Evolutionary conservation across 306 rosid genomes (phyloP).

Genomic region (Vigna angularis): DNA sequence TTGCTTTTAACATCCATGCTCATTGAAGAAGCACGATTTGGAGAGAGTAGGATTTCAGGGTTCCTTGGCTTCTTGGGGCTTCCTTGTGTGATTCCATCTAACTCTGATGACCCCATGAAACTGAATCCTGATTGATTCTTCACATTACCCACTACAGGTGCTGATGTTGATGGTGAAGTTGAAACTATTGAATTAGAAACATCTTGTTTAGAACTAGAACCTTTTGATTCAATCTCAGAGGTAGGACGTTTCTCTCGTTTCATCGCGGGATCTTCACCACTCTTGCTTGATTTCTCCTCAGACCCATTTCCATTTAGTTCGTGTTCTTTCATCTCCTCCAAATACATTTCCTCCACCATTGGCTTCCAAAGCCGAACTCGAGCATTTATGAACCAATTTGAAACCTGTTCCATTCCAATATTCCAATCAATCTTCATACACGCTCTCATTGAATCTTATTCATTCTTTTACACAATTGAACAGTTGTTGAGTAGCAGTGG

Average conservation of each 20-base stretch:
- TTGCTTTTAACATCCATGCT: conserved; percentile 61
- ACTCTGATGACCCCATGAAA: conserved; percentile 82
- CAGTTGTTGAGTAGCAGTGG: neutral
- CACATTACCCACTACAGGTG: conserved; percentile 56
- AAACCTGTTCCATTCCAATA: conserved; percentile 61
- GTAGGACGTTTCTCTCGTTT: conserved; percentile 54
- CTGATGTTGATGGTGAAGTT: conserved; percentile 58
- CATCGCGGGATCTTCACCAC: conserved; percentile 58
- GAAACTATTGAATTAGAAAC: conserved; percentile 48
- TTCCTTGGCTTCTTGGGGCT: conserved; percentile 83
- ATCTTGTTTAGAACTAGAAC: conserved; percentile 68
- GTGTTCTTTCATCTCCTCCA: conserved; percentile 84
- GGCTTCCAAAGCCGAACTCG: conserved; percentile 98
- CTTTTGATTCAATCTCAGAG: conserved; percentile 51
- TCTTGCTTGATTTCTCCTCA: conserved; percentile 67
- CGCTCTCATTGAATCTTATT: neutral
- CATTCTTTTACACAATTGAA: neutral
- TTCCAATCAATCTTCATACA: neutral
- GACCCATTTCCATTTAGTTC: conserved; percentile 69
- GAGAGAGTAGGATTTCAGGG: conserved; percentile 61
- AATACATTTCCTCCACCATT: conserved; percentile 98
- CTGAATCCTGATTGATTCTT: conserved; percentile 71
- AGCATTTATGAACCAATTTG: conserved; percentile 98
- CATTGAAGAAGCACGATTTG: conserved; percentile 48
- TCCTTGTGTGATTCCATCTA: conserved; percentile 84